A percentile compares a stretch with the other conserved stretches of the same genome.
These are phyloP conservation scores for Candida ovalis DNA, from an alignment of 805 yeast genomes.

Conservation along the genomic window DNA sequence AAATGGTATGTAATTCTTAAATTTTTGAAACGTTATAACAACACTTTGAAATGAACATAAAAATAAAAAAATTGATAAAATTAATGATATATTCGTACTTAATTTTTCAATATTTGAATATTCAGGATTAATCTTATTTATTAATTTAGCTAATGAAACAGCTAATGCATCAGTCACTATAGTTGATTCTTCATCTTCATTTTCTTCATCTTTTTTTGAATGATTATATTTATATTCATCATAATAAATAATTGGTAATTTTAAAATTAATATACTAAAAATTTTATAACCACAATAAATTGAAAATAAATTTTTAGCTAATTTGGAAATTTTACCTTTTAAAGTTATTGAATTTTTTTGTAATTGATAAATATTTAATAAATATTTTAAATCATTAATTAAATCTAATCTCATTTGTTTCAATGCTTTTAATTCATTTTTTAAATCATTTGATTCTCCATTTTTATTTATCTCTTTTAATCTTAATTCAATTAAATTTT, in stretches of 20 bases:
- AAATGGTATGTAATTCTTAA: slow-evolving; percentile 27
- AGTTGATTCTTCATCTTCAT: slow-evolving; percentile 2
- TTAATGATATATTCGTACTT: slow-evolving; percentile 43
- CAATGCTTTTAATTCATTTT: slow-evolving; percentile 38
- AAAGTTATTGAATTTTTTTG: slow-evolving; percentile 10
- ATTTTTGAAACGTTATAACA: slow-evolving; percentile 52
- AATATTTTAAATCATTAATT: slow-evolving; percentile 13
- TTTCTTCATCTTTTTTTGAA: not conserved
- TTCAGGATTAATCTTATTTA: slow-evolving; percentile 25
- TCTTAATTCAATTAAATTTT: slow-evolving; percentile 33
- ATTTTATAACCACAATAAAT: slow-evolving; percentile 49
- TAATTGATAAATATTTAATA: slow-evolving; percentile 8
- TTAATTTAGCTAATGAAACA: slow-evolving; percentile 41
- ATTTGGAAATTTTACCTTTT: slow-evolving; percentile 10
- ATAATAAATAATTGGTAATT: slow-evolving; percentile 34
- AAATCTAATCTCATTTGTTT: slow-evolving; percentile 25
- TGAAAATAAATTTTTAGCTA: slow-evolving; percentile 29
- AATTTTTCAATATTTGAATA: slow-evolving; percentile 36
- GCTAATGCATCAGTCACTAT: slow-evolving; percentile 44
- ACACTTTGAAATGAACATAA: slow-evolving; percentile 65
- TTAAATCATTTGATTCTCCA: slow-evolving; percentile 26
- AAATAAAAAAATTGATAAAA: slow-evolving; percentile 57
- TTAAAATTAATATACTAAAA: slow-evolving; percentile 37
- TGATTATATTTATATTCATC: slow-evolving; percentile 10
- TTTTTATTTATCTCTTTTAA: slow-evolving; percentile 27